phyloP scores from a whole-genome alignment of 352 stramenopile species.

The Detonula confervacea region DNA sequence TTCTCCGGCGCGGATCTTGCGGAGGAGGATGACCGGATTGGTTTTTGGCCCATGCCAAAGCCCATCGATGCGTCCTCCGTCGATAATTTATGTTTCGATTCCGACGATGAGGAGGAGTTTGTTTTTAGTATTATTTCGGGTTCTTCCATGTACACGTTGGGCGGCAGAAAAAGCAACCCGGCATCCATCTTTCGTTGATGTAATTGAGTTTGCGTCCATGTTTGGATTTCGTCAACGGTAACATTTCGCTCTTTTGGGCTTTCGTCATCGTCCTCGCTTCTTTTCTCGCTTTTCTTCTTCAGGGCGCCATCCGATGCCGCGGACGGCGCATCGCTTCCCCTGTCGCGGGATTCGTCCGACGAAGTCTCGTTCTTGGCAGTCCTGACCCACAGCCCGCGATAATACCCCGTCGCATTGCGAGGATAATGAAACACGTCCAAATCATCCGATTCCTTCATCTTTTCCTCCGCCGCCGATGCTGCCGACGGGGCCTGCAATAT shows the following conservation, averaged over 20 bases:
- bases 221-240: constrained; percentile 34
- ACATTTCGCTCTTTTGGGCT: constrained; percentile 7
- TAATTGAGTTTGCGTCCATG: constrained; percentile 48
- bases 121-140: too few relatives aligned
- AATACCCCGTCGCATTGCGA: constrained; percentile 84
- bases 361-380: constrained; percentile 28
- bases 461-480: constrained; percentile 7
- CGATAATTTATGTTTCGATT: too few relatives aligned
- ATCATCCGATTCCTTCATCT: constrained; percentile 27
- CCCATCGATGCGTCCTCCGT: too few relatives aligned
- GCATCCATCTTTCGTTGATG: constrained; percentile 32
- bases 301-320: not conserved
- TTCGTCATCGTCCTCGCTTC: not conserved
- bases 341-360: too few relatives aligned
- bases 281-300: not conserved
- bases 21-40: not conserved
- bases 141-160: constrained; percentile 38
- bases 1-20: not conserved
- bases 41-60: too few relatives aligned
- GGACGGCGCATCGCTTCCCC: too few relatives aligned
- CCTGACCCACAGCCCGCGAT: constrained; percentile 75
- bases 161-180: constrained; percentile 49
- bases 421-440: constrained; percentile 75
- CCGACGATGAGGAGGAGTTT: too few relatives aligned
- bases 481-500: too few relatives aligned